Evolutionary conservation across 208 protist genomes (phyloP).

Genomic region (Leishmania tarentolae): DNA sequence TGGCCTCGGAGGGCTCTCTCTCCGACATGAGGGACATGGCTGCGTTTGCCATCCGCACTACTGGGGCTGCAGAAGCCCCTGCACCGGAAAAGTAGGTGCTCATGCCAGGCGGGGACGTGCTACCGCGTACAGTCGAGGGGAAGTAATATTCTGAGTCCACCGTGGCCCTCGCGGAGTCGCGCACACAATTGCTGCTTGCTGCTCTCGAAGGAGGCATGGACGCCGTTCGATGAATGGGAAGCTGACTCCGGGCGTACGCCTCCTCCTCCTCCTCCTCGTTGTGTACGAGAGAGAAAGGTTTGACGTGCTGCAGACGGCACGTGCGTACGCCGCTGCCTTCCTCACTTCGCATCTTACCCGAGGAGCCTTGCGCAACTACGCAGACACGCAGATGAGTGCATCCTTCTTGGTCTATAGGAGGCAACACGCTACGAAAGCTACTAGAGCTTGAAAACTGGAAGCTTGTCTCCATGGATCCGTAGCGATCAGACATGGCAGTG

Average conservation of each 20-base stretch:
- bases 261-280: background rate
- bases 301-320: background rate
- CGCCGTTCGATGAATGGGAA: background rate
- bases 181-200: background rate
- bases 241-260: background rate
- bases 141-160: conserved; percentile 1
- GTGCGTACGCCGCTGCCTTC: background rate
- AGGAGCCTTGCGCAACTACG: no score
- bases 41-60: background rate
- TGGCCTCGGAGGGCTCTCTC: background rate
- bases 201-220: background rate
- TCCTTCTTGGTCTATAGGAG: background rate
- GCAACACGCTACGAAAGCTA: conserved; percentile 15
- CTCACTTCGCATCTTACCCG: background rate
- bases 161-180: background rate
- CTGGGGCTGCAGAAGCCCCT: background rate
- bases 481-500: background rate
- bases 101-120: conserved; percentile 11
- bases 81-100: conserved; percentile 17
- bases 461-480: background rate
- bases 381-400: background rate
- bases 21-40: background rate
- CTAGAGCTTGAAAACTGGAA: conserved; percentile 21
- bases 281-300: background rate
- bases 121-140: conserved; percentile 12